These are phyloP conservation scores for Phytophthora pini DNA, from an alignment of 352 stramenopile species.

Conservation along the genomic window DNA sequence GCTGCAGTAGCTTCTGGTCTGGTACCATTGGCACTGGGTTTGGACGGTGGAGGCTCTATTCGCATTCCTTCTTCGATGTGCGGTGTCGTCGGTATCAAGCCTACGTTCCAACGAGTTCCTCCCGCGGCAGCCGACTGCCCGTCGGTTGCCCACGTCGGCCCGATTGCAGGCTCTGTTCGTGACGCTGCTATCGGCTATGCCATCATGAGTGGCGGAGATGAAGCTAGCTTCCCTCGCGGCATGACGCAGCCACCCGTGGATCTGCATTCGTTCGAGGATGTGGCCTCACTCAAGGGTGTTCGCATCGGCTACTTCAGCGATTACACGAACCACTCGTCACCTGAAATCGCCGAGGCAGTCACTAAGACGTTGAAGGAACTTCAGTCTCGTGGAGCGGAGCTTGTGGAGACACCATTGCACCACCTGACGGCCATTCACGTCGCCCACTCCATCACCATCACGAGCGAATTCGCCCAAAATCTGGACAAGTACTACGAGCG, in stretches of 20 bases:
- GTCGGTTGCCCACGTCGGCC: conserved; percentile 80
- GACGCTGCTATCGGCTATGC: conserved; percentile 88
- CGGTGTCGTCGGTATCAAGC: conserved; percentile 90
- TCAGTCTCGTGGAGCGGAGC: conserved; percentile 58
- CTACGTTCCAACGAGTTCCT: conserved; percentile 82
- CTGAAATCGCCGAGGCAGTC: conserved; percentile 58
- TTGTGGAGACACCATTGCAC: conserved; percentile 82
- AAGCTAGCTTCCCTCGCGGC: conserved; percentile 47
- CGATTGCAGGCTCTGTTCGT: conserved; percentile 77
- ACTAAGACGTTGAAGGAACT: conserved; percentile 60
- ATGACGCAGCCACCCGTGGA: conserved; percentile 57
- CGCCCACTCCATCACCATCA: conserved; percentile 84
- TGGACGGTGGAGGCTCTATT: conserved; percentile 91
- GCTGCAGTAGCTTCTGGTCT: conserved; percentile 88
- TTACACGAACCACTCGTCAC: conserved; percentile 77
- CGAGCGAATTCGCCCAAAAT: conserved; percentile 79
- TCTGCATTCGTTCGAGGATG: conserved; percentile 64
- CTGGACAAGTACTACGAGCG: conserved; percentile 71
- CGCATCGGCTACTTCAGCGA: conserved; percentile 82
- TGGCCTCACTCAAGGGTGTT: conserved; percentile 63
- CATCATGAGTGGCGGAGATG: conserved; percentile 76
- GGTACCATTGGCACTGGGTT: conserved; percentile 87
- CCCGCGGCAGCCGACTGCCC: conserved; percentile 58
- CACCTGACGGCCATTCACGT: conserved; percentile 83
- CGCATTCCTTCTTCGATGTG: conserved; percentile 91